Conservation (phyloP, 2,329 filamentous ascomycete species). For the Fusarium nodosum region DNA sequence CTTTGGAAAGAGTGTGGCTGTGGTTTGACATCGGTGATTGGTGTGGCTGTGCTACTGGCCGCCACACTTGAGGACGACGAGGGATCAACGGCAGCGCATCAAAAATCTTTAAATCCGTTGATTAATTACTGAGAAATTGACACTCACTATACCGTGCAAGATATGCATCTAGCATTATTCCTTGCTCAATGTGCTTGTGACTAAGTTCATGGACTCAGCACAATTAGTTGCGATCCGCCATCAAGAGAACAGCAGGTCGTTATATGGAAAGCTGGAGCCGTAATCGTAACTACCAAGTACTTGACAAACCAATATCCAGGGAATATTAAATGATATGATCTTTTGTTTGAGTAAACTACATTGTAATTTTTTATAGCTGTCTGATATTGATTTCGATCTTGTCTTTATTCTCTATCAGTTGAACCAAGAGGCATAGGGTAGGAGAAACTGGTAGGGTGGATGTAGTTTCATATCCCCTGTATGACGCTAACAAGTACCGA, state of each 20-base stretch:
- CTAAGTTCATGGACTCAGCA: no score
- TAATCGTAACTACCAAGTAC: no score
- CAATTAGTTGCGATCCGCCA: no score
- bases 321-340: no score
- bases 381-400: not conserved
- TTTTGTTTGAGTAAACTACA: not conserved
- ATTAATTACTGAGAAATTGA: not conserved
- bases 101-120: not conserved
- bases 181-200: no score
- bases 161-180: no score
- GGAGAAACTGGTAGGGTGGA: fast-evolving
- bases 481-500: not conserved
- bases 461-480: no score
- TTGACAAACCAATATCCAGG: no score
- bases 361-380: fast-evolving
- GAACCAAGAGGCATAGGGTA: not conserved
- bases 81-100: not conserved
- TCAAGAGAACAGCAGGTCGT: no score
- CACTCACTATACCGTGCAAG: no score
- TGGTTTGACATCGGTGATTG: conserved; percentile 8
- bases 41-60: conserved; percentile 12
- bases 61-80: not conserved
- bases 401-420: not conserved
- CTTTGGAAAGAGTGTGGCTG: conserved; percentile 27
- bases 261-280: no score